phyloP scores from a whole-genome alignment of 2,329 filamentous ascomycete species.

The Sordariomycetes sp. region DNA sequence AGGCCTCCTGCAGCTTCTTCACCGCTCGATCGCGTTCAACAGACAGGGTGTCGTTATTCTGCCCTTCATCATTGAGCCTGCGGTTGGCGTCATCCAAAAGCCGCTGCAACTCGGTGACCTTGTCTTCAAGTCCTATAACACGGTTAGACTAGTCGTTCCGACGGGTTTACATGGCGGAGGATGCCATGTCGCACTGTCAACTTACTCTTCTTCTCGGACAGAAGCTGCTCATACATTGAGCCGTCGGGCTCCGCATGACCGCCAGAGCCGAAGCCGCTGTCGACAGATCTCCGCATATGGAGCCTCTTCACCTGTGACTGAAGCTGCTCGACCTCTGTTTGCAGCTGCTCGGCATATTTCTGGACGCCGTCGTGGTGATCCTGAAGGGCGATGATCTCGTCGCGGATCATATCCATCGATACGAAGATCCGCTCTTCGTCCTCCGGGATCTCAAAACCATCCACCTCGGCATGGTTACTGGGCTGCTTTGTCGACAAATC shows the following conservation, averaged over 20 bases:
- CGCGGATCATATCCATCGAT: slow-evolving; percentile 51
- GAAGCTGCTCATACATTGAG: slow-evolving; percentile 30
- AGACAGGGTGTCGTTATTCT: slow-evolving; percentile 50
- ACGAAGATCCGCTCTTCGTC: slow-evolving; percentile 49
- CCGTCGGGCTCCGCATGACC: slow-evolving; percentile 23
- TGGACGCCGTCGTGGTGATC: slow-evolving; percentile 46
- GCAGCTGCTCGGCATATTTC: slow-evolving; percentile 40
- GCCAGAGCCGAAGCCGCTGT: slow-evolving; percentile 26
- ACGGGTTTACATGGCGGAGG: neutral
- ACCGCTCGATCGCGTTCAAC: slow-evolving; percentile 57
- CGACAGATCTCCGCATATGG: slow-evolving; percentile 26
- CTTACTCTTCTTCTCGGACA: slow-evolving; percentile 46
- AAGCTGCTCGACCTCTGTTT: slow-evolving; percentile 38
- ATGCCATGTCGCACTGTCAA: slow-evolving; percentile 7
- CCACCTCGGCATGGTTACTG: slow-evolving; percentile 35
- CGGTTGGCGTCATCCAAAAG: slow-evolving; percentile 53
- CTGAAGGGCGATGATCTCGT: slow-evolving; percentile 43
- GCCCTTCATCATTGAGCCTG: slow-evolving; percentile 51
- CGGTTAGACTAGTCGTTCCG: neutral
- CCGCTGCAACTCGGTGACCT: slow-evolving; percentile 48
- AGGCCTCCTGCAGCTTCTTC: slow-evolving; percentile 50
- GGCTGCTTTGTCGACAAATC: slow-evolving; percentile 25
- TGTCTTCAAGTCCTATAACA: slow-evolving; percentile 41
- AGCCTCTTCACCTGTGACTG: slow-evolving; percentile 35
- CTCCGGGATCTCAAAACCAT: slow-evolving; percentile 36